phyloP scores from a whole-genome alignment of 1,284 basidiomycete species.

The Marasmius sp. region DNA sequence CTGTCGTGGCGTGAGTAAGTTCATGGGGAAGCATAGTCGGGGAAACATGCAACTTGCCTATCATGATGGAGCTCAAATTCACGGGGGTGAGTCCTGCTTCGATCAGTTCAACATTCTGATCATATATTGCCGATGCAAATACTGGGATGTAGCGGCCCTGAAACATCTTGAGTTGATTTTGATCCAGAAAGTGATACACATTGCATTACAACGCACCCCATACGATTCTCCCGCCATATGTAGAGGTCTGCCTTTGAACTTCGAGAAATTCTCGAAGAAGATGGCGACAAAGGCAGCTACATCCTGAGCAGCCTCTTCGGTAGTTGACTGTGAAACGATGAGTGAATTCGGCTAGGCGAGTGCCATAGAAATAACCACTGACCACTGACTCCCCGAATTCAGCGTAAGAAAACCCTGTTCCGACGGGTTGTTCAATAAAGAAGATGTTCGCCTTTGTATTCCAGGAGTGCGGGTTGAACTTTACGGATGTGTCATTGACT shows the following conservation, averaged over 20 bases:
- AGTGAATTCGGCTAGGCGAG: background rate
- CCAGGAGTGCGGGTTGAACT: slow-evolving; percentile 64
- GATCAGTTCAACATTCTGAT: slow-evolving; percentile 53
- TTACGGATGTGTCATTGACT: slow-evolving; percentile 39
- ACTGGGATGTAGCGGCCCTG: slow-evolving; percentile 67
- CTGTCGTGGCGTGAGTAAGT: slow-evolving; percentile 27
- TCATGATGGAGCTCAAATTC: slow-evolving; percentile 31
- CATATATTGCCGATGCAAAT: slow-evolving; percentile 61
- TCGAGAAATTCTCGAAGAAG: slow-evolving; percentile 57
- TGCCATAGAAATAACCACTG: slow-evolving; percentile 17
- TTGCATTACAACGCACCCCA: slow-evolving; percentile 43
- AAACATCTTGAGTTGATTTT: background rate
- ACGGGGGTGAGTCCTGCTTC: slow-evolving; percentile 52
- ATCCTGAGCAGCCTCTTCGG: slow-evolving; percentile 55
- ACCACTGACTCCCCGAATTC: slow-evolving; percentile 67
- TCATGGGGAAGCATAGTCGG: background rate
- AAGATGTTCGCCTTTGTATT: slow-evolving; percentile 34
- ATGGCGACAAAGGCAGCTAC: slow-evolving; percentile 55
- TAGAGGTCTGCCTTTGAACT: slow-evolving; percentile 55
- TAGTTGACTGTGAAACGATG: slow-evolving; percentile 28
- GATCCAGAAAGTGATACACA: background rate
- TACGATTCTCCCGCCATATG: slow-evolving; percentile 77
- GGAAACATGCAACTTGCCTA: slow-evolving; percentile 38
- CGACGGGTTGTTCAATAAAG: slow-evolving; percentile 64
- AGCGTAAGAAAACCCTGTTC: slow-evolving; percentile 74